Evolutionary conservation across 2,329 filamentous ascomycete genomes (phyloP).

Genomic region (Phaeosphaeriaceae sp.): DNA sequence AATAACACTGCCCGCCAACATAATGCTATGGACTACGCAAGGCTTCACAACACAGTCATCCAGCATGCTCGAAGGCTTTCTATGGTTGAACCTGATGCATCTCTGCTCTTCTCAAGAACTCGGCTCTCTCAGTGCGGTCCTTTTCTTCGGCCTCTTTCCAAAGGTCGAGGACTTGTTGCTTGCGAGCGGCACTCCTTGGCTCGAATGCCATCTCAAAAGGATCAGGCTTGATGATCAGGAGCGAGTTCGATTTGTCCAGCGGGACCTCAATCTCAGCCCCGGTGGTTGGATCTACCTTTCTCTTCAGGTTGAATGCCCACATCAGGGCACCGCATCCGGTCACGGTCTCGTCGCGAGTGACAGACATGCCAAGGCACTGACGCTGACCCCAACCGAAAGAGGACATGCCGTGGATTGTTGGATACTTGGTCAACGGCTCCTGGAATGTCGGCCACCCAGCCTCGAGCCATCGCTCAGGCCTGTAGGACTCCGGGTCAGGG

Average conservation of each 20-base stretch:
- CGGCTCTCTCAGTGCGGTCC: constrained; percentile 44
- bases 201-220: constrained; percentile 63
- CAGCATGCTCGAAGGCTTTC: neutral
- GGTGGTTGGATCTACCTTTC: constrained; percentile 55
- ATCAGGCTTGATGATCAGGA: constrained; percentile 66
- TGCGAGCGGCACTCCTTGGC: constrained; percentile 54
- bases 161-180: constrained; percentile 34
- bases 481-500: constrained; percentile 68
- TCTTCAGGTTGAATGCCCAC: constrained; percentile 57
- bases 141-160: constrained; percentile 47
- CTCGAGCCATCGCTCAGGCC: constrained; percentile 69
- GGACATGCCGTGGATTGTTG: constrained; percentile 69
- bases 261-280: constrained; percentile 53
- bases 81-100: constrained; percentile 12
- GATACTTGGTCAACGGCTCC: constrained; percentile 68
- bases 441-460: constrained; percentile 69
- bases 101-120: constrained; percentile 41
- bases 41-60: neutral
- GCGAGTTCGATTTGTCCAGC: constrained; percentile 60
- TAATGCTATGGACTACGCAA: neutral
- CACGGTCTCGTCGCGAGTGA: constrained; percentile 64
- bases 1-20: neutral
- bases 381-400: constrained; percentile 71
- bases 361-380: constrained; percentile 67
- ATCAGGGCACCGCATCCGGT: constrained; percentile 60